Evolutionary conservation across 2,329 filamentous ascomycete genomes (phyloP), one percentile per base, ranked within the genome.

Genomic region (Hypocrella siamensis): DNA sequence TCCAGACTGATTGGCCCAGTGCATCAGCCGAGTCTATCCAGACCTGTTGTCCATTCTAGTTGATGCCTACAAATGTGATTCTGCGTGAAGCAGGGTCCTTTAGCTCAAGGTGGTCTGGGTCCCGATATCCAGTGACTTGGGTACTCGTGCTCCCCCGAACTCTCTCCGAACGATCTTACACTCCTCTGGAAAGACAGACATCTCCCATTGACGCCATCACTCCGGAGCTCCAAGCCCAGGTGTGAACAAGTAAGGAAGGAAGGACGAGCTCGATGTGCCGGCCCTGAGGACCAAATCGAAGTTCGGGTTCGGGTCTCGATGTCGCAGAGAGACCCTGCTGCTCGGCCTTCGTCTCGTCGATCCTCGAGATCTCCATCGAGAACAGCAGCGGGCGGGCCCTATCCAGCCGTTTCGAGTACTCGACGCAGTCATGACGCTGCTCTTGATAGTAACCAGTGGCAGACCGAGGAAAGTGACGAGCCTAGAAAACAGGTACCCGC

Each of bases 301-400:
- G 58, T 54, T 63, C 65, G 67, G 61, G 67, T 69, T 56, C 62
- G 63, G 65, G 58, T 58, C 60, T 65, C 68, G 60, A 76, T 76
- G 72, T 74, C 70, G 60, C 67, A 72, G 61, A 65, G 62, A 59
- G 64, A 61, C 47, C 54, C 63, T 63, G 60, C 58, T 55, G 58
- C 66, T 65, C 61, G 56, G 52, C 61, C 67, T 61, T 54, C 59
- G 51, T 66, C 67, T 56, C 64, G 58, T 48, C 60, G 54, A 44
- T 53, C 57, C 41, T 58, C 61, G 40, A 57, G 52, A 44, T 63
- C 61, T 34, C 56, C 63, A 38, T 43, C 53, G 38, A 48, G 49
- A 47, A 51, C 52, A 40, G 43, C 47, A 30, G 45, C 45, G 32
- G 30, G 31, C 33, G 44, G 48, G 17, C 39, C 41, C 25, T 36